These are phyloP conservation scores for Juncus inflexus DNA, from an alignment of 176 grass and related monocot species.

Conservation along the genomic window DNA sequence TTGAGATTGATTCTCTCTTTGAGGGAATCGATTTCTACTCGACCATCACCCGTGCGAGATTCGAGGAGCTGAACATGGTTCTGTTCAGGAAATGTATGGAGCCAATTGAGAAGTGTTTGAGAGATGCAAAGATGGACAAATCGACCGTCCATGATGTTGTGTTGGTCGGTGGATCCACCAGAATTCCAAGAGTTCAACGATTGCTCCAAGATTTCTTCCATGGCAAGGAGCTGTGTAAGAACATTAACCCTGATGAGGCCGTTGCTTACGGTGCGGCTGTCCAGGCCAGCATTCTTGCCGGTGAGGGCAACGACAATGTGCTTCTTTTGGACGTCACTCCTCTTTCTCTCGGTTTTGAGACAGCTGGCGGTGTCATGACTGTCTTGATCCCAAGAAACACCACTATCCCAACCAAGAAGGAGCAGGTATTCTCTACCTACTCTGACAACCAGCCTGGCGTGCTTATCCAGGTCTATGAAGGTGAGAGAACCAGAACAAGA, in stretches of 20 bases:
- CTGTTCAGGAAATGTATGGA: slow-evolving; percentile 45
- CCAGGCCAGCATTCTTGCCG: slow-evolving; percentile 39
- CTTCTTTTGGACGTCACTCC: slow-evolving; percentile 26
- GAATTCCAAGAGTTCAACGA: slow-evolving; percentile 32
- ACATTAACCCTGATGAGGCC: slow-evolving; percentile 43
- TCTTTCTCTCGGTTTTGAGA: slow-evolving; percentile 19
- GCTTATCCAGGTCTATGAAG: slow-evolving; percentile 49
- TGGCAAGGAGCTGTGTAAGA: slow-evolving; percentile 44
- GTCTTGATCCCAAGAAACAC: slow-evolving; percentile 47
- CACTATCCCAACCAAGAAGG: slow-evolving; percentile 57
- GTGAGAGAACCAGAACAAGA: slow-evolving; percentile 51
- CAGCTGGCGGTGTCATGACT: slow-evolving; percentile 23
- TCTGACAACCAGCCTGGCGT: slow-evolving; percentile 53
- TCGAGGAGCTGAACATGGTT: slow-evolving; percentile 48
- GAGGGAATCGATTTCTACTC: slow-evolving; percentile 27
- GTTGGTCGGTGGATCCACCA: slow-evolving; percentile 30
- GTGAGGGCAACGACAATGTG: slow-evolving; percentile 39
- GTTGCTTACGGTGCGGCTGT: slow-evolving; percentile 40
- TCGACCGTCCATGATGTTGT: slow-evolving; percentile 32
- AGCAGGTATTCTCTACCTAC: slow-evolving; percentile 54
- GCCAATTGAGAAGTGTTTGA: slow-evolving; percentile 44
- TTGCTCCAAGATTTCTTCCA: slow-evolving; percentile 37
- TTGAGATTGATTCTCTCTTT: slow-evolving; percentile 20
- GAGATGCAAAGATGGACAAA: slow-evolving; percentile 48
- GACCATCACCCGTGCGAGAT: no score